These are phyloP conservation scores for Ramaria sp. DNA, from an alignment of 768 basidiomycete genomes.

Conservation along the genomic window DNA sequence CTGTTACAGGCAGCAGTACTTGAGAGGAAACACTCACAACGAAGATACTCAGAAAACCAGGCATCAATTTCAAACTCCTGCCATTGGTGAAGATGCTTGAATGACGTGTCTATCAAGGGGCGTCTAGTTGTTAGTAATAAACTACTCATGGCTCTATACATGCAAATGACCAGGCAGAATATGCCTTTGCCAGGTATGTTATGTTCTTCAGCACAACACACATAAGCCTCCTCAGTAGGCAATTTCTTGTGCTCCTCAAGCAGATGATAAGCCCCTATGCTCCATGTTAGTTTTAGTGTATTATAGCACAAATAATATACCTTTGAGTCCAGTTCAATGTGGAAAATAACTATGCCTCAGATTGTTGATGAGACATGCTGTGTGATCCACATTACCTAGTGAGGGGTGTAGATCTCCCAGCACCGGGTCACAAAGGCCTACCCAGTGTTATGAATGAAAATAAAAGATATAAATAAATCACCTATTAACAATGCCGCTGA, in stretches of 20 bases:
- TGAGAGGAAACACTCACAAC: constrained; percentile 10
- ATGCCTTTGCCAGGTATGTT: constrained; percentile 2
- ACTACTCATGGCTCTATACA: constrained; percentile 15
- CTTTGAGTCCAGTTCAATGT: constrained; percentile 18
- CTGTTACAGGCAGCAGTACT: not conserved
- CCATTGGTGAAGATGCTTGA: constrained; percentile 12
- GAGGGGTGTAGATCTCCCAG: constrained; percentile 16
- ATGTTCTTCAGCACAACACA: constrained; percentile 15
- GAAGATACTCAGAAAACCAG: constrained; percentile 10
- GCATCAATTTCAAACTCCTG: constrained; percentile 15
- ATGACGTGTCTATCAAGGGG: constrained; percentile 13
- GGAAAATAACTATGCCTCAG: constrained; percentile 14
- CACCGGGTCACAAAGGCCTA: constrained; percentile 5
- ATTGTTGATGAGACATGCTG: constrained; percentile 15
- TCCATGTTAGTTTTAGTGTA: not conserved
- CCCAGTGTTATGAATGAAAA: too few species aligned
- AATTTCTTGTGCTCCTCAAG: constrained; percentile 8
- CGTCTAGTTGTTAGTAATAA: constrained; percentile 10
- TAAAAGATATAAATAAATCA: too few species aligned
- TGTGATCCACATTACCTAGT: constrained; percentile 18
- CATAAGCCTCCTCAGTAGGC: constrained; percentile 11
- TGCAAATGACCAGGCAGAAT: constrained; percentile 16
- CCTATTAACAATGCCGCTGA: too few species aligned
- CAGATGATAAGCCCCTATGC: constrained; percentile 8
- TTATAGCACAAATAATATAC: constrained; percentile 9